A percentile compares a stretch with the other conserved stretches of the same genome.
Conservation (phyloP, 2,329 filamentous ascomycete genomes). For the Trichoderma simmonsii region DNA sequence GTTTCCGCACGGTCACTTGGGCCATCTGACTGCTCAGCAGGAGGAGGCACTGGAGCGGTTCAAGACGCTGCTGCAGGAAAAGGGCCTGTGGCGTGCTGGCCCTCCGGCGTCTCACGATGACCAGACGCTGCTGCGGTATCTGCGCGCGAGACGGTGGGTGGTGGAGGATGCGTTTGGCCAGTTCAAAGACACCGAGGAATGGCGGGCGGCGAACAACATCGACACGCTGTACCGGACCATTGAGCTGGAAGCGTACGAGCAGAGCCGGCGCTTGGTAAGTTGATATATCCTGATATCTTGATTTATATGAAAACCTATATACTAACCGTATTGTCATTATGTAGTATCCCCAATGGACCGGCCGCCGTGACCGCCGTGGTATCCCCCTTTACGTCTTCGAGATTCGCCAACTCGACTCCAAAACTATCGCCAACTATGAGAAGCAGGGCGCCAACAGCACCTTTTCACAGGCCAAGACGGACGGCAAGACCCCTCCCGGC, state of each 20-base stretch:
- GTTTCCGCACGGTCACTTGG: conserved; percentile 76
- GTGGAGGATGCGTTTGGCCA: conserved; percentile 75
- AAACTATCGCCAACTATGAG: conserved; percentile 77
- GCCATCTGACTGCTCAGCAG: conserved; percentile 70
- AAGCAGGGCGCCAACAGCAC: conserved; percentile 56
- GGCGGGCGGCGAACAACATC: conserved; percentile 76
- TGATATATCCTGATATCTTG: background rate
- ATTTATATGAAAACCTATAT: background rate
- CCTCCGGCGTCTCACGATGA: conserved; percentile 66
- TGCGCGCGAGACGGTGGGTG: conserved; percentile 80
- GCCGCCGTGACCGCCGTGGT: conserved; percentile 82
- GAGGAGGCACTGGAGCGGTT: conserved; percentile 66
- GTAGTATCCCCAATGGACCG: conserved; percentile 93
- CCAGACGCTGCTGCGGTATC: conserved; percentile 72
- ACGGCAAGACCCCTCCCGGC: conserved; percentile 67
- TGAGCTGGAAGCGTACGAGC: conserved; percentile 78
- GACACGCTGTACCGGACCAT: conserved; percentile 82
- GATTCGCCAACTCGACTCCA: conserved; percentile 76
- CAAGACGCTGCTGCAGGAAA: conserved; percentile 64
- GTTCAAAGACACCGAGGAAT: conserved; percentile 85
- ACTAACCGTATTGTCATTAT: background rate
- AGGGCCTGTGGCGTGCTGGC: conserved; percentile 59
- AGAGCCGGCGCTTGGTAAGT: conserved; percentile 68
- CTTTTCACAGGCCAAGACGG: conserved; percentile 59
- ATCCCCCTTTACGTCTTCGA: conserved; percentile 92